phyloP scores from a whole-genome alignment of 257 asterid species.

The Nicotiana benthamiana region DNA sequence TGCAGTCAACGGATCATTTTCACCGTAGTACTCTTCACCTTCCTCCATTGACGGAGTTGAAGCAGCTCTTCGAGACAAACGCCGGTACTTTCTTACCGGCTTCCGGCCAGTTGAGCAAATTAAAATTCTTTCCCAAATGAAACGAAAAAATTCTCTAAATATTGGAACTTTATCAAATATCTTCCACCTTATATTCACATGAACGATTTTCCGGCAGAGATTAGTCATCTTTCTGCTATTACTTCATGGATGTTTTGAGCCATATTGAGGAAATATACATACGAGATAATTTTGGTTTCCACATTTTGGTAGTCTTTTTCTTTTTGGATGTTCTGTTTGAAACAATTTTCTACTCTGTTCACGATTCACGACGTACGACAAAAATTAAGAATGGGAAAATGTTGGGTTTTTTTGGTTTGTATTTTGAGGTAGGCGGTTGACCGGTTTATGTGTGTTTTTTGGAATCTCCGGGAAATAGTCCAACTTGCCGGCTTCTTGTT shows the following conservation, averaged over 20 bases:
- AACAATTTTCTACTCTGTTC: neutral
- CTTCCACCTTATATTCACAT: constrained; percentile 54
- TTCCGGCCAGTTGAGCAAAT: constrained; percentile 44
- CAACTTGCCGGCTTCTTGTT: constrained; percentile 43
- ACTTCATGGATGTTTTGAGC: constrained; percentile 34
- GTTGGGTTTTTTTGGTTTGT: neutral
- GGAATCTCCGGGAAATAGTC: constrained; percentile 20
- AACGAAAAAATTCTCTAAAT: constrained; percentile 39
- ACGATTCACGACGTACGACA: neutral
- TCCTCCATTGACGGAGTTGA: neutral
- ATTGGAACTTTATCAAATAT: constrained; percentile 40
- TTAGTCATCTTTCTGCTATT: constrained; percentile 49
- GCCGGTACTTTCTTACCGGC: constrained; percentile 28
- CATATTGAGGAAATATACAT: neutral
- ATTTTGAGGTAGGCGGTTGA: constrained; percentile 18
- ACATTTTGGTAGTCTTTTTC: constrained; percentile 8
- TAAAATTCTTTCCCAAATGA: constrained; percentile 56
- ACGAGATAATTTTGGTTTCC: neutral
- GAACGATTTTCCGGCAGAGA: constrained; percentile 54
- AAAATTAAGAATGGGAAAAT: neutral
- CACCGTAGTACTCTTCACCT: neutral
- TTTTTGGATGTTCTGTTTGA: neutral
- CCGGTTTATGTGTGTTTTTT: constrained; percentile 6
- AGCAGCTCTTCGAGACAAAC: neutral
- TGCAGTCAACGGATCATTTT: constrained; percentile 16